These are phyloP conservation scores for Hawksworthiomyces lignivorus DNA, from an alignment of 2,329 filamentous ascomycete species.

Conservation along the genomic window DNA sequence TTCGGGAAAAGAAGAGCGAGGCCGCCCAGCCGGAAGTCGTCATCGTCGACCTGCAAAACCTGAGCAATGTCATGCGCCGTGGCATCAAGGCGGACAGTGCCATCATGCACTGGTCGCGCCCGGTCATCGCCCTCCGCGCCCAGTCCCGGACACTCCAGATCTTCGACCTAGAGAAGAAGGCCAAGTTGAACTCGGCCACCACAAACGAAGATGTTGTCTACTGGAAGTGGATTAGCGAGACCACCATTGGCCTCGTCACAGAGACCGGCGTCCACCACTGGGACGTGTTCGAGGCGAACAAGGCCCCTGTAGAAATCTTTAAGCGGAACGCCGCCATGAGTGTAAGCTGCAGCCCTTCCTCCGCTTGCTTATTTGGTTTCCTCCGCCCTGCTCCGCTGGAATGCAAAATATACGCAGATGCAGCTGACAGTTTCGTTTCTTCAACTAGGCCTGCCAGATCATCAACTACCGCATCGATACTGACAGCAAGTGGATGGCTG, in stretches of 20 bases:
- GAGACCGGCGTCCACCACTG: constrained; percentile 91
- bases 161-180: constrained; percentile 87
- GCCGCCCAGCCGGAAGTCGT: constrained; percentile 85
- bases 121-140: constrained; percentile 94
- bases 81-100: constrained; percentile 99
- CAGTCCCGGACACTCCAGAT: constrained; percentile 93
- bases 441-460: constrained; percentile 81
- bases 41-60: constrained; percentile 96
- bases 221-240: constrained; percentile 98
- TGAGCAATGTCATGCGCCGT: constrained; percentile 87
- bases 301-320: constrained; percentile 83
- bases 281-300: constrained; percentile 84
- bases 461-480: constrained; percentile 98
- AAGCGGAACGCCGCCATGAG: constrained; percentile 86
- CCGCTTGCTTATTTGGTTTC: background rate
- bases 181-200: constrained; percentile 91
- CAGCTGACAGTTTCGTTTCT: too few species aligned
- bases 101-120: constrained; percentile 97
- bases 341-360: constrained; percentile 44
- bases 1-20: constrained; percentile 87
- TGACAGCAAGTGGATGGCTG: constrained; percentile 97
- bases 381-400: too few species aligned
- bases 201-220: constrained; percentile 98
- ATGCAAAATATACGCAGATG: too few species aligned
- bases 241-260: constrained; percentile 80